Evolutionary conservation across 768 basidiomycete genomes (phyloP), one percentile per base, ranked within the genome.

Genomic region (Leucocoprinus leucothites): DNA sequence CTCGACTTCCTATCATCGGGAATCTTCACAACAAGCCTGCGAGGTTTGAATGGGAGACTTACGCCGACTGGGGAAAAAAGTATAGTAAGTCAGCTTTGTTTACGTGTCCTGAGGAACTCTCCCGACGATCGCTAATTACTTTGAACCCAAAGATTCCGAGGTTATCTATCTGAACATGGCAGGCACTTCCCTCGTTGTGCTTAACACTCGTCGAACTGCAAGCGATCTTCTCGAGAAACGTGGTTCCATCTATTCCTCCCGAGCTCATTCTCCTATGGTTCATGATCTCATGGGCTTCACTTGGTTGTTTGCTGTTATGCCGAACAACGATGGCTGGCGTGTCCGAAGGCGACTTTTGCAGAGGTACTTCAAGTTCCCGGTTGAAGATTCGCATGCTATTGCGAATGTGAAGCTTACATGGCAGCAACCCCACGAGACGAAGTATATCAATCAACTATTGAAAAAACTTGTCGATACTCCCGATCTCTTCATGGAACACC

Each of bases 201-300:
- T 78, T 28, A 73, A 73, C 50, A 66, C 72, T 3, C 46, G 62
- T 3, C 57, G 72, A 21, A 67, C 71, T 0, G 67, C 68, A 1
- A 62, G 57, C 7, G 75, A 77, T 9, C 67, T 78, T 2, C 64
- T 78, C 14, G 74, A 76, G 51, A 75, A 68, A 42, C 62, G 70
- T 8, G 72, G 70, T 14, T 26, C 61, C n/a, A 71, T 74, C 11
- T 78, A 77, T 57, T 76, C 77, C 7, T 54, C 54, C 21, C 53
- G 61, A 3, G 16, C 48, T 35, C 35, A 59, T 41, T 57, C 51
- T 19, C 21, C 48, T 28, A 45, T 43, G 56, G 61, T 49, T 50
- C 55, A 46, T 35, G 57, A 51, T 56, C 51, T 54, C 41, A 47
- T 56, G 41, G 60, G 58, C 13, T 61, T 61, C 22, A 49, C 42